Percentiles rank a stretch among this genome's conserved stretches.
These are phyloP conservation scores for Zymoseptoria passerinii DNA, from an alignment of 2,329 filamentous ascomycete species.

Conservation along the genomic window DNA sequence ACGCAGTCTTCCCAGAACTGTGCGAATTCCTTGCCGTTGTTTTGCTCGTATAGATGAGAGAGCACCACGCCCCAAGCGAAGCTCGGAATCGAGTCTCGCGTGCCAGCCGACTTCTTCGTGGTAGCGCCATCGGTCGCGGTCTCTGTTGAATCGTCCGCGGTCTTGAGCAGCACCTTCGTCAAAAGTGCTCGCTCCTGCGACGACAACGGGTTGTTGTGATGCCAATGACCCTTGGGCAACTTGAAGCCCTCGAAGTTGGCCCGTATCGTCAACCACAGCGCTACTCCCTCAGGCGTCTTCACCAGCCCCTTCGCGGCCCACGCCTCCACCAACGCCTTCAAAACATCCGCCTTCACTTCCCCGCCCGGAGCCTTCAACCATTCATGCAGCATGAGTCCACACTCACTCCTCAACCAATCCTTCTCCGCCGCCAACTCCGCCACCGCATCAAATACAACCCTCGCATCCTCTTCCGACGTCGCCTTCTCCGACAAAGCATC, in stretches of 20 bases:
- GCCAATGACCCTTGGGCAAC: constrained; percentile 64
- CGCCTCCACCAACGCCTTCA: constrained; percentile 20
- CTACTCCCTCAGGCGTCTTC: constrained; percentile 79
- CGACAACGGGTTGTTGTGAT: constrained; percentile 61
- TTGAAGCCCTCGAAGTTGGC: constrained; percentile 56
- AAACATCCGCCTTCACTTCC: constrained; percentile 8
- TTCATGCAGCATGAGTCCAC: constrained; percentile 71
- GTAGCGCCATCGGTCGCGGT: constrained; percentile 15
- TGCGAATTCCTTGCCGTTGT: constrained; percentile 45
- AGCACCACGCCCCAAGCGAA: constrained; percentile 83
- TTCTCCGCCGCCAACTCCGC: constrained; percentile 71
- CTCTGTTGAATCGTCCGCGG: constrained; percentile 46
- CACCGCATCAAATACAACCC: constrained; percentile 61
- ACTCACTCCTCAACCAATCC: constrained; percentile 82
- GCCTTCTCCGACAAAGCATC: constrained; percentile 52
- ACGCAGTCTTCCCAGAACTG: constrained; percentile 82
- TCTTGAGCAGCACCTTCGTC: constrained; percentile 72
- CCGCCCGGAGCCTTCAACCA: constrained; percentile 41
- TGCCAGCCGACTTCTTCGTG: constrained; percentile 55
- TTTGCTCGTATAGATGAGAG: constrained; percentile 31
- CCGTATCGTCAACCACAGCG: constrained; percentile 70
- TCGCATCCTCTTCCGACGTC: constrained; percentile 50
- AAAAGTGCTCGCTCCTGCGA: constrained; percentile 60
- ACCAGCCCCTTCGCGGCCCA: constrained; percentile 49
- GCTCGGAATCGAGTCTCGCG: constrained; percentile 61